These are phyloP conservation scores for Rachicladosporium sp. DNA, from an alignment of 2,329 filamentous ascomycete genomes.

Conservation along the genomic window DNA sequence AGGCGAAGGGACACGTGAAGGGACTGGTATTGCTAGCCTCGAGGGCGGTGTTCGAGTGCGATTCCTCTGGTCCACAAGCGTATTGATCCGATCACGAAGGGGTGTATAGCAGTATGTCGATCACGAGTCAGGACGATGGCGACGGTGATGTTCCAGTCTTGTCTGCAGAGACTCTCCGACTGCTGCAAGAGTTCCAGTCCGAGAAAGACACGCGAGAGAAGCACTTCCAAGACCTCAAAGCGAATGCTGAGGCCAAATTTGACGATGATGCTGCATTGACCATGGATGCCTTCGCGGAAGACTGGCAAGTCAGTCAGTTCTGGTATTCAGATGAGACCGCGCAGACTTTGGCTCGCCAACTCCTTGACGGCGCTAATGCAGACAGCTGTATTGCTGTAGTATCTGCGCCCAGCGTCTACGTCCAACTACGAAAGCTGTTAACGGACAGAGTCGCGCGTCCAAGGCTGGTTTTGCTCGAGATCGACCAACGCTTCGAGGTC, in stretches of 20 bases:
- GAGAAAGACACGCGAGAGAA: constrained; percentile 57
- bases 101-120: too few species aligned
- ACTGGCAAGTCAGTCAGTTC: constrained; percentile 77
- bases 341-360: constrained; percentile 46
- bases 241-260: constrained; percentile 45
- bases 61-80: too few species aligned
- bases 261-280: constrained; percentile 29
- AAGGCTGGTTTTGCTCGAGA: constrained; percentile 56
- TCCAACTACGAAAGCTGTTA: constrained; percentile 57
- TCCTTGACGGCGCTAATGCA: constrained; percentile 49
- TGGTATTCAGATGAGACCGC: constrained; percentile 68
- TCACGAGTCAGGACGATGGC: constrained; percentile 3
- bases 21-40: too few species aligned
- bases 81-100: too few species aligned
- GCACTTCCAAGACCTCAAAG: constrained; percentile 56
- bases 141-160: constrained; percentile 34
- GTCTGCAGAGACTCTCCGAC: constrained; percentile 52
- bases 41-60: too few species aligned
- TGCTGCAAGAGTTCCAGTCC: constrained; percentile 60
- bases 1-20: too few species aligned
- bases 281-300: constrained; percentile 64
- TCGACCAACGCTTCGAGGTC: constrained; percentile 59
- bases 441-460: constrained; percentile 32
- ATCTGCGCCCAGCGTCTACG: constrained; percentile 65
- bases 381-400: constrained; percentile 52